Percentiles rank a stretch among this genome's conserved stretches.
Conservation (phyloP, 169 alveolate species). For the Plasmodium blacklocki region DNA sequence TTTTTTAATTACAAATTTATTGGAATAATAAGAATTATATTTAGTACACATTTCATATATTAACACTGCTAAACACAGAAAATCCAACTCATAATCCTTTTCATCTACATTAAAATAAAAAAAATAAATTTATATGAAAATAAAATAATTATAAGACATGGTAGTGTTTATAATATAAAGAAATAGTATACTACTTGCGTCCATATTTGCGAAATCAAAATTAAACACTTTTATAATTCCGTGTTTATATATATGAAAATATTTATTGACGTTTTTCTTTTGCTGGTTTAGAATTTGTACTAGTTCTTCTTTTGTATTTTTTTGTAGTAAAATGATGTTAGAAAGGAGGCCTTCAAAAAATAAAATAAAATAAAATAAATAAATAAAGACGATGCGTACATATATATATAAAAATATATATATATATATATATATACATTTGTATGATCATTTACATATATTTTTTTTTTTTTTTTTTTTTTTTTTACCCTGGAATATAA, state of each 20-base stretch:
- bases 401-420: too few relatives aligned
- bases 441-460: neutral
- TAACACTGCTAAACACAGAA: conserved; percentile 50
- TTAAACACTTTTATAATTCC: conserved; percentile 66
- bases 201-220: conserved; percentile 64
- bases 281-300: conserved; percentile 37
- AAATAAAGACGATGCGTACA: too few relatives aligned
- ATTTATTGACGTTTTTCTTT: conserved; percentile 54
- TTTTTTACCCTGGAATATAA: conserved; percentile 62
- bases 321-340: conserved; percentile 44
- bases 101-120: conserved; percentile 34
- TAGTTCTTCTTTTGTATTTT: conserved; percentile 57
- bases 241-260: conserved; percentile 64
- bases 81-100: conserved; percentile 67
- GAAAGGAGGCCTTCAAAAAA: conserved; percentile 34
- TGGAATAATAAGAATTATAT: conserved; percentile 71
- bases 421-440: neutral
- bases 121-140: neutral
- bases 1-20: conserved; percentile 24
- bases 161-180: neutral
- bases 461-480: neutral
- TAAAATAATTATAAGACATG: neutral
- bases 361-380: neutral
- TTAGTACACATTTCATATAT: conserved; percentile 73
- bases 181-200: conserved; percentile 24